A percentile compares a stretch with the other conserved stretches of the same genome.
These are phyloP conservation scores for Fomitopsis betulina DNA, from an alignment of 1,284 basidiomycete genomes.

Conservation along the genomic window DNA sequence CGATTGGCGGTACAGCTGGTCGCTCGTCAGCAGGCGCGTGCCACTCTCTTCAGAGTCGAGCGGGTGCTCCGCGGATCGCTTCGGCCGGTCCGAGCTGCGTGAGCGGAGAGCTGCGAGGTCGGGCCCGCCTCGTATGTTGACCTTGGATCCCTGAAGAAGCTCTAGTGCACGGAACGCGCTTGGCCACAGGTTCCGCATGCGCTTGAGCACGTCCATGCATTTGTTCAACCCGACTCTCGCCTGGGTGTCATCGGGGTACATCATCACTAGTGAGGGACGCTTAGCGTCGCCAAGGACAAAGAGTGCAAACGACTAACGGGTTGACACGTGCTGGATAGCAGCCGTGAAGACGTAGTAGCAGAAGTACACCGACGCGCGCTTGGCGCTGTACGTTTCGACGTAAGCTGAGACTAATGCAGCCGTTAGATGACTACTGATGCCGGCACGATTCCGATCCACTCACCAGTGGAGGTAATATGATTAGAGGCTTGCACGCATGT, in stretches of 20 bases:
- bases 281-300: not conserved
- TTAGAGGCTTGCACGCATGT: slow-evolving; percentile 70
- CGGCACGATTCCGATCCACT: slow-evolving; percentile 13
- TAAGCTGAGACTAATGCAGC: slow-evolving; percentile 46
- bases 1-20: slow-evolving; percentile 18
- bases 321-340: slow-evolving; percentile 76
- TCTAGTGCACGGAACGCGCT: slow-evolving; percentile 71
- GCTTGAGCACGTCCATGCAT: slow-evolving; percentile 65
- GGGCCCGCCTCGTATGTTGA: slow-evolving; percentile 29
- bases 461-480: slow-evolving; percentile 73
- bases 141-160: slow-evolving; percentile 63
- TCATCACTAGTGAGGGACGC: slow-evolving; percentile 42
- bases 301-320: slow-evolving; percentile 36
- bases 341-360: slow-evolving; percentile 83
- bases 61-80: slow-evolving; percentile 20
- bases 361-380: slow-evolving; percentile 67
- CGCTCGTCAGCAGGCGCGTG: slow-evolving; percentile 14
- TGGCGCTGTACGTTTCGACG: slow-evolving; percentile 58
- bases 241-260: slow-evolving; percentile 63
- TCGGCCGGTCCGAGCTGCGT: slow-evolving; percentile 13
- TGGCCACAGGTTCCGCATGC: slow-evolving; percentile 75
- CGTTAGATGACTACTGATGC: not conserved
- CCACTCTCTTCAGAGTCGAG: slow-evolving; percentile 12
- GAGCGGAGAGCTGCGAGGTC: slow-evolving; percentile 11
- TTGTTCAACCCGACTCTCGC: slow-evolving; percentile 58